Evolutionary conservation across 2,329 filamentous ascomycete genomes (phyloP), one percentile per base, ranked within the genome.

Genomic region (Pestalotiopsis sp.): DNA sequence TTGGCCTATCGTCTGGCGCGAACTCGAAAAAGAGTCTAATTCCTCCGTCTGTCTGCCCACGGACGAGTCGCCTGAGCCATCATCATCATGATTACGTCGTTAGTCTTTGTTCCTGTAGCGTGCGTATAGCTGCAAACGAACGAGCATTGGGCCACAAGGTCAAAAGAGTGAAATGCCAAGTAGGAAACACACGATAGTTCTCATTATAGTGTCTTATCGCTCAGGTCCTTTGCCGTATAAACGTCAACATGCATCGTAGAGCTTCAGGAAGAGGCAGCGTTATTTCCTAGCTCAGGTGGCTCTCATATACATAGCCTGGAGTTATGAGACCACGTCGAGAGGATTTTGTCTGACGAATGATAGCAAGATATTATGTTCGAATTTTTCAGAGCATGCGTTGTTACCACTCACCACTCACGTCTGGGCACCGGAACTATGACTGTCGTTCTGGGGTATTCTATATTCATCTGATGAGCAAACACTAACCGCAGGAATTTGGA

Each of bases 171-270:
- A 13, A 58, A 58, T n/a, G 6, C 14, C 24, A 14, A 58, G 22
- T 26, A 58, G 56, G 22, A 58, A 58, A 30, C 56, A 26, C 17
- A 26, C 56, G 58, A 61, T 61, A 35, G 13, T 61, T 35, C 7
- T n/a, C n/a, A n/a, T 14, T 39, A 61, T 39, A 61, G 11, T 20
- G 11, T 4, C 13, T 39, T 20, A 7, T 13, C 30, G 58, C 30
- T 61, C n/a, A 10, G 14, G n/a, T 35, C 14, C 10, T 39, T 35
- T 20, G 44, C n/a, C 26, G 22, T 13, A 30, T 58, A 2, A 39
- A 61, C 58, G 58, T 61, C 58, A 39, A 61, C 30, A 38, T 61
- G 58, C 58, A 38, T 61, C 10, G 17, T 58, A 58, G 11, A 35
- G 22, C 22, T 17, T 58, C 26, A 22, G 14, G n/a, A n/a, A 58